These are phyloP conservation scores for Paracamarosporium sp. DNA, from an alignment of 2,329 filamentous ascomycete genomes.

Conservation along the genomic window DNA sequence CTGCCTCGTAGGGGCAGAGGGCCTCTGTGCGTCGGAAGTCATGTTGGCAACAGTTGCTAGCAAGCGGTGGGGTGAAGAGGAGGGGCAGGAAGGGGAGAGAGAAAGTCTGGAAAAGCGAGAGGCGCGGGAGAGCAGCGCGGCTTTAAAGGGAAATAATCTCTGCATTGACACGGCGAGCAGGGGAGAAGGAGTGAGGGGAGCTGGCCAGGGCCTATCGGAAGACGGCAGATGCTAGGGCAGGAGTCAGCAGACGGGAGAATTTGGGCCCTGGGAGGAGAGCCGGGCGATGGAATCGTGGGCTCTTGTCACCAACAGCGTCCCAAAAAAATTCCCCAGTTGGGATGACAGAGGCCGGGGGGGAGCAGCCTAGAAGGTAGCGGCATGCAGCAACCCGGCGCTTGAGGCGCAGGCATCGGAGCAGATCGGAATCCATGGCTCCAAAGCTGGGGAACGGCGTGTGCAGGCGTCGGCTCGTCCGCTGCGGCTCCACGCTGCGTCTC, in stretches of 20 bases:
- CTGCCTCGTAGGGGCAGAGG: conserved; percentile 42
- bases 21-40: conserved; percentile 43
- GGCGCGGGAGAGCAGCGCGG: conserved; percentile 30
- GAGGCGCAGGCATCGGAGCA: conserved; percentile 18
- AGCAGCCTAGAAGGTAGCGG: conserved; percentile 1
- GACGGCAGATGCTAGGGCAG: conserved; percentile 10
- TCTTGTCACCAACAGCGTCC: conserved; percentile 18
- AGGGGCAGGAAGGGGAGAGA: conserved; percentile 24
- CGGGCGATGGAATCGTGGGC: conserved; percentile 7
- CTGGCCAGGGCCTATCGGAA: conserved; percentile 39
- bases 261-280: conserved; percentile 22
- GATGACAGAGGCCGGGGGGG: conserved; percentile 3
- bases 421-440: conserved; percentile 14
- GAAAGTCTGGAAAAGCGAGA: conserved; percentile 13
- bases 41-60: conserved; percentile 46
- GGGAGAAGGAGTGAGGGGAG: conserved; percentile 32
- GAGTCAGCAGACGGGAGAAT: conserved; percentile 18
- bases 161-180: conserved; percentile 42
- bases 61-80: conserved; percentile 24
- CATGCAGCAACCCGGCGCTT: conserved; percentile 10
- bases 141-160: conserved; percentile 43
- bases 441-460: conserved; percentile 6
- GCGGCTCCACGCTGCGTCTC: neutral
- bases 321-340: conserved; percentile 23
- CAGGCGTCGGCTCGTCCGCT: neutral